These are phyloP conservation scores for Fusarium pseudonygamai DNA, from an alignment of 2,329 filamentous ascomycete species.

Conservation along the genomic window DNA sequence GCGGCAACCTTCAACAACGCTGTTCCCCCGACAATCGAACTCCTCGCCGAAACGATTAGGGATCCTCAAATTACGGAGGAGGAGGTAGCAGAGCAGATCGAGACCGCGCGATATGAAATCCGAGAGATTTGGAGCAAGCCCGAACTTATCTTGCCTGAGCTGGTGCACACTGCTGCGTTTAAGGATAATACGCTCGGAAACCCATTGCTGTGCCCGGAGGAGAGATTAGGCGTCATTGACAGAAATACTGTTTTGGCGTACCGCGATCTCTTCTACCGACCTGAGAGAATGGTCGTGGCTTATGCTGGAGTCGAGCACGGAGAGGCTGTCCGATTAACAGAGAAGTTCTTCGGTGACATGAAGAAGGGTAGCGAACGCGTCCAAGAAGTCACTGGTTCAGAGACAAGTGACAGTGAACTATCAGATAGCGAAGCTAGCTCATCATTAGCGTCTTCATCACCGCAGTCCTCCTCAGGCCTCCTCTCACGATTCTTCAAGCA, in stretches of 20 bases:
- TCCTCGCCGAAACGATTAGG: constrained; percentile 94
- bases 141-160: constrained; percentile 91
- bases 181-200: constrained; percentile 97
- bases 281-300: constrained; percentile 91
- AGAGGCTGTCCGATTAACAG: constrained; percentile 80
- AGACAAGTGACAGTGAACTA: constrained; percentile 59
- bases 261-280: constrained; percentile 82
- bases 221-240: constrained; percentile 80
- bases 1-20: constrained; percentile 96
- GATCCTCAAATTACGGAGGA: constrained; percentile 85
- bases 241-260: constrained; percentile 79
- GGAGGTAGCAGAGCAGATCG: constrained; percentile 86
- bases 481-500: constrained; percentile 89
- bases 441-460: constrained; percentile 46
- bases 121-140: constrained; percentile 98
- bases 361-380: constrained; percentile 54
- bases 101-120: constrained; percentile 95
- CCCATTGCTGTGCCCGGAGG: constrained; percentile 88
- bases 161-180: constrained; percentile 95
- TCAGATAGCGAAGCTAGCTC: constrained; percentile 49
- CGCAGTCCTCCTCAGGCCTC: constrained; percentile 68
- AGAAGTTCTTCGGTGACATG: constrained; percentile 95
- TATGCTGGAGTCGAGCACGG: constrained; percentile 91
- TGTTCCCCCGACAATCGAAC: constrained; percentile 80
- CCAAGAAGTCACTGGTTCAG: constrained; percentile 65